Base-by-base conservation (phyloP, 495 filamentous ascomycete species). In the Trichoderma reesei region DNA sequence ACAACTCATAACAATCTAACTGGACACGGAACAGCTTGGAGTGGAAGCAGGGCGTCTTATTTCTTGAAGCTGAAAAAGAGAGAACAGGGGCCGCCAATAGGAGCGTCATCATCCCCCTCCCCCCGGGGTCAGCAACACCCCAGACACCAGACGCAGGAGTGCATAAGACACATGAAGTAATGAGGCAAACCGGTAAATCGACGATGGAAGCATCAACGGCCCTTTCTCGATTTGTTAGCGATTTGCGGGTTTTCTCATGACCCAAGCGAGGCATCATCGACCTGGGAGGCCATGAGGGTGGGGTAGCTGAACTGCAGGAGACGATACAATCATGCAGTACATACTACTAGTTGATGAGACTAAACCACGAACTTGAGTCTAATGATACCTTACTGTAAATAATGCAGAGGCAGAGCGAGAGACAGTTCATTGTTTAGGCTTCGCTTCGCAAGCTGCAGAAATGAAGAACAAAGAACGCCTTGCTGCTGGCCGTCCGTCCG, bases 231-330 rank as follows among this genome's bases (percentile, higher is more conserved):
- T 7, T 39, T 4, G 37, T 10, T 10, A 48, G n/a, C n/a, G n/a
- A n/a, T n/a, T n/a, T n/a, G n/a, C n/a, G n/a, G n/a, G n/a, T n/a
- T n/a, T 48, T 48, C 44, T 48, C 20, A 48, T 48, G 44, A 48
- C 44, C 44, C 8, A 48, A 48, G 8, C 16, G 44, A 39, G 37
- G 5, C 37, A 39, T 39, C 37, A 39, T 39, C 37, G 10, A 39
- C n/a, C n/a, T 39, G 44, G 20, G 44, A 48, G 16, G 44, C 14
- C n/a, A 18, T 14, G 44, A n/a, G 16, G 2, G 44, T 48, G 44
- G 44, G 44, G 44, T 48, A 48, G 44, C 44, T 48, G 44, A 48
- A n/a, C 44, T 39, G n/a, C n/a, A n/a, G n/a, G n/a, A n/a, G n/a
- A n/a, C n/a, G n/a, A n/a, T n/a, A n/a, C n/a, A n/a, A n/a, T n/a